Conservation (phyloP, 768 basidiomycete species). For the Mycena belliarum region DNA sequence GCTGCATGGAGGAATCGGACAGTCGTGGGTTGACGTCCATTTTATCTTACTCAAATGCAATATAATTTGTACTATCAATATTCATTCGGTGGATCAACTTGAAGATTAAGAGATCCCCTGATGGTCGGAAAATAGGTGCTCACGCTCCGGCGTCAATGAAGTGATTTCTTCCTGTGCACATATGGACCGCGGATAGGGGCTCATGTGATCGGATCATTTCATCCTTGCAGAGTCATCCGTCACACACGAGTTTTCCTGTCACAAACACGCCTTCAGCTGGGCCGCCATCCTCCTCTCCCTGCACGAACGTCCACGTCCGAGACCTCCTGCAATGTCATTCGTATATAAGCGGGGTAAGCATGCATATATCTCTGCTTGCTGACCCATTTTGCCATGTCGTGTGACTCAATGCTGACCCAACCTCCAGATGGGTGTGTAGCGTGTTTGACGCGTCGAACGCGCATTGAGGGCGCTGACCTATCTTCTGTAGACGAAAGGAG, state of each 20-base stretch:
- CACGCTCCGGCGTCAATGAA: too few species aligned
- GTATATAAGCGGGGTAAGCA: constrained; percentile 37
- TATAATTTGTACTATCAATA: neutral
- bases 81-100: too few species aligned
- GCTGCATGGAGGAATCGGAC: constrained; percentile 13
- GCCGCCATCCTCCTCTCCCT: neutral
- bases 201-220: too few species aligned
- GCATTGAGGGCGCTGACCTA: constrained; percentile 22
- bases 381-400: neutral
- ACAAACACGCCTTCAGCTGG: too few species aligned
- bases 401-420: constrained; percentile 5
- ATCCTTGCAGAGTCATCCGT: too few species aligned
- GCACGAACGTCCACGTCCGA: neutral
- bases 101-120: too few species aligned
- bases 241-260: too few species aligned
- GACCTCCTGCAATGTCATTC: constrained; percentile 28
- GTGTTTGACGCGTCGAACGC: constrained; percentile 35
- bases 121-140: too few species aligned
- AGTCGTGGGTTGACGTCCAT: neutral
- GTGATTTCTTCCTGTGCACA: too few species aligned
- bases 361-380: neutral
- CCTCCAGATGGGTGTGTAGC: constrained; percentile 50
- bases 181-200: too few species aligned
- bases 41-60: neutral
- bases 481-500: constrained; percentile 70